These are phyloP conservation scores for Tricholoma sp. DNA, from an alignment of 768 basidiomycete species.

Conservation along the genomic window DNA sequence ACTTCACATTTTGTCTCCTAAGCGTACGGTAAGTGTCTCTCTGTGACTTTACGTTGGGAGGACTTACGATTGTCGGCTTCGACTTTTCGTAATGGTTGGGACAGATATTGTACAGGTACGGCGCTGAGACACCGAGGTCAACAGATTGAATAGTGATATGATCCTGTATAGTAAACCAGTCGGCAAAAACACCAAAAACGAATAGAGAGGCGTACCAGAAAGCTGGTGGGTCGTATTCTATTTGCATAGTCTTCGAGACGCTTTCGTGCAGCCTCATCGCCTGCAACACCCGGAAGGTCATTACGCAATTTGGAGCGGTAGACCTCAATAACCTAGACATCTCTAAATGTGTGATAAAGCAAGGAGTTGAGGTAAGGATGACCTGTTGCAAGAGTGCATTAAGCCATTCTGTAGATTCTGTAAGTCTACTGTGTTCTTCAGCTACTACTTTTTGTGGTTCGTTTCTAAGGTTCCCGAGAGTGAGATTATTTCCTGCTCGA, in stretches of 20 bases:
- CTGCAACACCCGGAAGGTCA: constrained; percentile 62
- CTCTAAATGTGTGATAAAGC: background rate
- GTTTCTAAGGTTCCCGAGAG: constrained; percentile 32
- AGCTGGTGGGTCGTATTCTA: constrained; percentile 59
- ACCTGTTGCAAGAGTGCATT: constrained; percentile 84
- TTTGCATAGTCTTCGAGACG: constrained; percentile 82
- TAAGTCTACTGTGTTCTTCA: constrained; percentile 22
- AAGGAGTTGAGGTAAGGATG: constrained; percentile 7
- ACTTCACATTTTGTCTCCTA: constrained; percentile 83
- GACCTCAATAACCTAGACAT: constrained; percentile 54
- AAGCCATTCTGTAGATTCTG: constrained; percentile 89
- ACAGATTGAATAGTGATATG: constrained; percentile 82
- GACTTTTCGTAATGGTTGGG: constrained; percentile 31
- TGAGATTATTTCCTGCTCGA: constrained; percentile 43
- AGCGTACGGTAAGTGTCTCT: constrained; percentile 4
- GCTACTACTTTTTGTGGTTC: constrained; percentile 15
- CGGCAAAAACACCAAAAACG: background rate
- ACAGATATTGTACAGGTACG: constrained; percentile 67
- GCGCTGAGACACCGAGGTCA: constrained; percentile 77
- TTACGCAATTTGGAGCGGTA: constrained; percentile 77
- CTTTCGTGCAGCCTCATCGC: constrained; percentile 77
- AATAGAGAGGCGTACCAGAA: constrained; percentile 50
- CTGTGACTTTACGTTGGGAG: background rate
- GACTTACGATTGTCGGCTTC: constrained; percentile 26
- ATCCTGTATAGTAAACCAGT: constrained; percentile 45